These are phyloP conservation scores for Suillus brevipes DNA, from an alignment of 768 basidiomycete genomes.

Conservation along the genomic window DNA sequence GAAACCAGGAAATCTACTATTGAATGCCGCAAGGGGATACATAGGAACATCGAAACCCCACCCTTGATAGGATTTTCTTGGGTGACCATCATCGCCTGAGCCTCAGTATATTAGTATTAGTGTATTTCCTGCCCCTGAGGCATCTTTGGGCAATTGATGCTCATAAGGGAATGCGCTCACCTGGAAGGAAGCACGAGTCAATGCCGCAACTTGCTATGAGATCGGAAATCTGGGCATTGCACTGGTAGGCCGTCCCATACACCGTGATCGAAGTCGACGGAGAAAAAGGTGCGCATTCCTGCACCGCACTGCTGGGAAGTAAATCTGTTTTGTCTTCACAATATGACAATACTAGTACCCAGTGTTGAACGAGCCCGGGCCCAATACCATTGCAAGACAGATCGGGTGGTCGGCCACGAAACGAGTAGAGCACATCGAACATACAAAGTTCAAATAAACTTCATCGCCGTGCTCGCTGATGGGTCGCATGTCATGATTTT, in stretches of 20 bases:
- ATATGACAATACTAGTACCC: neutral
- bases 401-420: neutral
- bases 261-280: neutral
- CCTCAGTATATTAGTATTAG: neutral
- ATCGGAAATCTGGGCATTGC: neutral
- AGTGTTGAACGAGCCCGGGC: neutral
- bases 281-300: neutral
- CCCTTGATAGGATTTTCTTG: neutral
- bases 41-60: neutral
- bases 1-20: neutral
- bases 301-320: neutral
- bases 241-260: neutral
- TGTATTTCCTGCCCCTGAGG: neutral
- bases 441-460: neutral
- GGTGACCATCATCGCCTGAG: neutral
- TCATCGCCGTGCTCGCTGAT: neutral
- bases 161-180: neutral
- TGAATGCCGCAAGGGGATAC: neutral
- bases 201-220: neutral
- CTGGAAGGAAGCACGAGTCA: neutral
- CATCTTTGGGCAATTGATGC: neutral
- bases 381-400: neutral
- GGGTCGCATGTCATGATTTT: neutral
- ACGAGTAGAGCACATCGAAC: neutral
- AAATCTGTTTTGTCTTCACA: neutral